phyloP scores from a whole-genome alignment of 2,329 filamentous ascomycete genomes.

The Mycosphaerella sp. region DNA sequence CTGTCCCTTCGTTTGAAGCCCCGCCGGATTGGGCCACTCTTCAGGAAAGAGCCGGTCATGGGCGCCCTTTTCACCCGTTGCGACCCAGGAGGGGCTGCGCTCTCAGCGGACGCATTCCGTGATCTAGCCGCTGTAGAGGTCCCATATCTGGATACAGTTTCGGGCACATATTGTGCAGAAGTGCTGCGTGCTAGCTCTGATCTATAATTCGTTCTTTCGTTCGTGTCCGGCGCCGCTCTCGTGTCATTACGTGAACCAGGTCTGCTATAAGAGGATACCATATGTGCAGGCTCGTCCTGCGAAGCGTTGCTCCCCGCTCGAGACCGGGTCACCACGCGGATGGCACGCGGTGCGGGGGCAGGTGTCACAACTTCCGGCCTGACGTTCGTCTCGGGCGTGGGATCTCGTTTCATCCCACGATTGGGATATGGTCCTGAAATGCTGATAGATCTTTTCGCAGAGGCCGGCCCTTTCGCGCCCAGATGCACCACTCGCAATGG shows the following conservation, averaged over 20 bases:
- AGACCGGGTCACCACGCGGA: slow-evolving; percentile 26
- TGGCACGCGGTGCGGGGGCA: slow-evolving; percentile 30
- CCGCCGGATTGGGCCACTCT: slow-evolving; percentile 65
- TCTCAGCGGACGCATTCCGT: slow-evolving; percentile 51
- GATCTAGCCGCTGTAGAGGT: slow-evolving; percentile 44
- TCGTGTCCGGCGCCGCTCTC: slow-evolving; percentile 17
- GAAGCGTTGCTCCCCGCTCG: slow-evolving; percentile 33
- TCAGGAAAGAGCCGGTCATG: slow-evolving; percentile 70
- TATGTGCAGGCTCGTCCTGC: slow-evolving; percentile 27
- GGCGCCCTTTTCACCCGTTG: slow-evolving; percentile 71
- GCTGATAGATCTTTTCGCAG: slow-evolving; percentile 30
- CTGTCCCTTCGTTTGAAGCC: slow-evolving; percentile 56
- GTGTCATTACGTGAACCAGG: slow-evolving; percentile 28
- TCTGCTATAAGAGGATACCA: slow-evolving; percentile 26
- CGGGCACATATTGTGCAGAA: slow-evolving; percentile 46
- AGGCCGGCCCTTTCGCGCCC: slow-evolving; percentile 27
- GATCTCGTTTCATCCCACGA: slow-evolving; percentile 26
- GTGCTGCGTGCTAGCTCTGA: slow-evolving; percentile 27
- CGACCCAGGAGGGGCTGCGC: slow-evolving; percentile 61
- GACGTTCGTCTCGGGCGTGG: slow-evolving; percentile 27
- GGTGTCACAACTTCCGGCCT: slow-evolving; percentile 33
- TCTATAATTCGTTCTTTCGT: slow-evolving; percentile 16
- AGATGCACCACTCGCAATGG: slow-evolving; percentile 35
- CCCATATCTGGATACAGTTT: slow-evolving; percentile 37
- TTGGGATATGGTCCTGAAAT: slow-evolving; percentile 32